Conservation (phyloP, 1,284 basidiomycete genomes). For the Rhodotorula sp. region DNA sequence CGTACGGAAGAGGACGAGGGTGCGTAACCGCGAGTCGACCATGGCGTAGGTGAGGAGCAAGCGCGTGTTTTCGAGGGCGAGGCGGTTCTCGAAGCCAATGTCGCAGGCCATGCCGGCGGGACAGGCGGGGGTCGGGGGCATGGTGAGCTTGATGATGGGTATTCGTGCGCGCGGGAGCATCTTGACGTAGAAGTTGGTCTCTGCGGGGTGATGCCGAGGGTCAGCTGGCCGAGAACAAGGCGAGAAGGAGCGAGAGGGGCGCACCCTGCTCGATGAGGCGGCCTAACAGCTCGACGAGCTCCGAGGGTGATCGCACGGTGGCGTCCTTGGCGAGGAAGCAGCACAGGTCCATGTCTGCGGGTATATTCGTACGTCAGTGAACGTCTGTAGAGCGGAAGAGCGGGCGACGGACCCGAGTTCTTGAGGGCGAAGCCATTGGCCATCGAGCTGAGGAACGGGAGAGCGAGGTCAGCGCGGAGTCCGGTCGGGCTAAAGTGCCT, state of each 20-base stretch:
- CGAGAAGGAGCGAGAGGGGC: slow-evolving; percentile 39
- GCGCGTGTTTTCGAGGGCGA: slow-evolving; percentile 95
- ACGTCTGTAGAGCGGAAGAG: neutral
- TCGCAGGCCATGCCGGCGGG: slow-evolving; percentile 87
- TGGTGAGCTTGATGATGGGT: slow-evolving; percentile 95
- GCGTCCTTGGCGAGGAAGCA: slow-evolving; percentile 80
- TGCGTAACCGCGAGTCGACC: slow-evolving; percentile 90
- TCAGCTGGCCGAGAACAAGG: neutral
- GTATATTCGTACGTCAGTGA: neutral
- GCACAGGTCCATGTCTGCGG: slow-evolving; percentile 93
- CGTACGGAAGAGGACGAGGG: slow-evolving; percentile 91
- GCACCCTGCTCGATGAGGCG: slow-evolving; percentile 87
- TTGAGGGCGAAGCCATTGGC: slow-evolving; percentile 90
- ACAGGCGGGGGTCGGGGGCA: slow-evolving; percentile 83
- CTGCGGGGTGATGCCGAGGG: slow-evolving; percentile 53
- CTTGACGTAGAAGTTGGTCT: slow-evolving; percentile 97
- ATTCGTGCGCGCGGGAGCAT: slow-evolving; percentile 94
- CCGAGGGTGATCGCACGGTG: slow-evolving; percentile 69
- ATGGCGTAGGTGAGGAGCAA: slow-evolving; percentile 95
- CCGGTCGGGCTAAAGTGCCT: neutral
- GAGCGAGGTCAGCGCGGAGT: neutral
- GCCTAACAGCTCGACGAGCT: slow-evolving; percentile 91
- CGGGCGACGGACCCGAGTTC: slow-evolving; percentile 73
- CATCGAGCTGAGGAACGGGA: slow-evolving; percentile 53
- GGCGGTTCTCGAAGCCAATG: slow-evolving; percentile 96